Evolutionary conservation across 2,329 filamentous ascomycete genomes (phyloP).

Genomic region (Knufia petricola): DNA sequence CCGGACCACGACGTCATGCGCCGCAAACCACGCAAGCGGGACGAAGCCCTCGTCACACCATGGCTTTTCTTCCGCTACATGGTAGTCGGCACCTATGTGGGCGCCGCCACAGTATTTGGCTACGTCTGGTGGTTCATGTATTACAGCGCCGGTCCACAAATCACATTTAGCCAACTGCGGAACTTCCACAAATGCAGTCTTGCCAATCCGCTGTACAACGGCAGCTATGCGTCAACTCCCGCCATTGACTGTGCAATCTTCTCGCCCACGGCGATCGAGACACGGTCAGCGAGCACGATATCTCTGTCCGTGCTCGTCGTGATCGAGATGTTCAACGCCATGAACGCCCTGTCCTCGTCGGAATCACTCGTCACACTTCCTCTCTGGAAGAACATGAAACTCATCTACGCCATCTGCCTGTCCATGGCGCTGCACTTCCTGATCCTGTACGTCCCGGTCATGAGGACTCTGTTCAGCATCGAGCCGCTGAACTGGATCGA

Average conservation of each 20-base stretch:
- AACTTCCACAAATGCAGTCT: constrained; percentile 86
- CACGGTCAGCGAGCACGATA: constrained; percentile 84
- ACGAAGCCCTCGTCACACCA: constrained; percentile 82
- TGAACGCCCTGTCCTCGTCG: constrained; percentile 93
- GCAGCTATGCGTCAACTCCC: constrained; percentile 31
- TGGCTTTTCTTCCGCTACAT: constrained; percentile 98
- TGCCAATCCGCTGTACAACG: constrained; percentile 49
- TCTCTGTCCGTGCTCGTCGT: constrained; percentile 86
- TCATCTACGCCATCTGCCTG: constrained; percentile 85
- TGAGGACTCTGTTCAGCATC: constrained; percentile 85
- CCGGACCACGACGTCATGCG: constrained; percentile 98
- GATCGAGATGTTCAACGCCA: constrained; percentile 98
- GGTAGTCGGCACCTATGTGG: constrained; percentile 91
- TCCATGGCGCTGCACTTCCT: constrained; percentile 94
- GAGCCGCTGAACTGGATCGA: constrained; percentile 74
- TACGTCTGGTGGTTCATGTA: constrained; percentile 99
- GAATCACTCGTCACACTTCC: constrained; percentile 89
- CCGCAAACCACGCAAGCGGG: constrained; percentile 78
- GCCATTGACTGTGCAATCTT: constrained; percentile 93
- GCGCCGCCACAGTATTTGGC: constrained; percentile 84
- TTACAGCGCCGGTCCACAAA: constrained; percentile 80
- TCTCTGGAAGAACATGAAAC: constrained; percentile 97
- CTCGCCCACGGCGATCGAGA: constrained; percentile 57
- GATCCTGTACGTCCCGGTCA: constrained; percentile 80
- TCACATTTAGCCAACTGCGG: constrained; percentile 77